Conservation (phyloP, 2,329 filamentous ascomycete species). For the Xylaria sp. region DNA sequence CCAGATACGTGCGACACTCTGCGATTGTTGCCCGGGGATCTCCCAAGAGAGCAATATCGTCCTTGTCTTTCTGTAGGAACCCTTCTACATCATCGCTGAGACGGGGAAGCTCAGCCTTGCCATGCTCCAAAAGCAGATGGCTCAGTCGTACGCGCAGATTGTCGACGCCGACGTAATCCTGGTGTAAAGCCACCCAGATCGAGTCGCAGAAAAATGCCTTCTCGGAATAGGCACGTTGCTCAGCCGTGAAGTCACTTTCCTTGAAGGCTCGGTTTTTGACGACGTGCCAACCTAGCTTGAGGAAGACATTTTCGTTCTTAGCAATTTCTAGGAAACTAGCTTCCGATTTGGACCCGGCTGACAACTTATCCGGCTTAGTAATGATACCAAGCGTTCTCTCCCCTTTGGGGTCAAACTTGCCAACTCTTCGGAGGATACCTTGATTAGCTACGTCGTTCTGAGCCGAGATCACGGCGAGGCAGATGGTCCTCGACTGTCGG, state of each 20-base stretch:
- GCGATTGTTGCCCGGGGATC: background rate
- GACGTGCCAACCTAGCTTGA: background rate
- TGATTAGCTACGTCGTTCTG: conserved; percentile 50
- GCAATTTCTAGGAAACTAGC: background rate
- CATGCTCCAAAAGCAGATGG: conserved; percentile 15
- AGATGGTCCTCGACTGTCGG: conserved; percentile 48
- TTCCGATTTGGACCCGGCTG: background rate
- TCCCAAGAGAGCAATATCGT: conserved; percentile 8
- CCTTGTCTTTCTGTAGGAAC: background rate
- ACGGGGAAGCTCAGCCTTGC: conserved; percentile 6
- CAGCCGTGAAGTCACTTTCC: background rate
- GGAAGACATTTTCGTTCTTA: background rate
- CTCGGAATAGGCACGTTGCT: background rate
- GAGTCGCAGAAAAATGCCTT: background rate
- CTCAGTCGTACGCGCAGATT: conserved; percentile 5
- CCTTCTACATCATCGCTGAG: conserved; percentile 7
- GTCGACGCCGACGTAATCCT: background rate
- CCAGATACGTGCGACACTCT: conserved; percentile 6
- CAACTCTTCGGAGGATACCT: conserved; percentile 45
- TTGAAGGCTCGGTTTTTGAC: background rate
- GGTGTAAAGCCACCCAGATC: background rate
- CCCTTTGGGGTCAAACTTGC: conserved; percentile 42
- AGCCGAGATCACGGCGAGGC: conserved; percentile 52
- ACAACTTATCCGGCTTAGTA: background rate
- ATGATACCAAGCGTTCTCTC: conserved; percentile 37